phyloP scores from a whole-genome alignment of 495 filamentous ascomycete species.

The Penicillium egyptiacum region DNA sequence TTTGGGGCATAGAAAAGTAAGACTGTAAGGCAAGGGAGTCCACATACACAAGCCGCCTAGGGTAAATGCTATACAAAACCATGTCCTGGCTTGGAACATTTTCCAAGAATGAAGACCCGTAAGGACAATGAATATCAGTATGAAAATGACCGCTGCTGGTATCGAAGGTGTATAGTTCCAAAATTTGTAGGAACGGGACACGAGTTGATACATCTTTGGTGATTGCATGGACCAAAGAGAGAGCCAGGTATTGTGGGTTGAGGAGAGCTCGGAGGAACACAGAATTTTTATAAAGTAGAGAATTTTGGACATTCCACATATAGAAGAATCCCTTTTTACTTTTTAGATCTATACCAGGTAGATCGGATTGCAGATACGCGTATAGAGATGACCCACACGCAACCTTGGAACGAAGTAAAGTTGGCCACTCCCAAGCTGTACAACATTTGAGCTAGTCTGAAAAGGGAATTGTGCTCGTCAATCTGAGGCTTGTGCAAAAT shows the following conservation, averaged over 20 bases:
- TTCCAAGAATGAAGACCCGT: conserved; percentile 46
- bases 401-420: neutral
- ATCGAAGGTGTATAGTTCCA: conserved; percentile 7
- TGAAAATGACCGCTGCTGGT: conserved; percentile 42
- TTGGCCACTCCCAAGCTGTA: neutral
- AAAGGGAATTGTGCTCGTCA: neutral
- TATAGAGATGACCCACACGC: neutral
- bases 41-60: conserved; percentile 55
- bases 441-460: neutral
- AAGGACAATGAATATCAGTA: conserved; percentile 46
- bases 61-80: conserved; percentile 60
- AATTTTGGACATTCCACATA: neutral
- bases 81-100: conserved; percentile 48
- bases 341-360: neutral
- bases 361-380: conserved; percentile 2
- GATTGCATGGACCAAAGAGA: neutral
- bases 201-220: neutral
- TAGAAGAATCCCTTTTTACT: neutral
- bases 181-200: neutral
- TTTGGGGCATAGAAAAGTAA: neutral
- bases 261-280: neutral
- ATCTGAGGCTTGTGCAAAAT: neutral
- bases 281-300: neutral
- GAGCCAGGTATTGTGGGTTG: too few relatives aligned
- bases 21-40: neutral